Conservation (phyloP, 495 filamentous ascomycete species). For the Neurospora sp. region DNA sequence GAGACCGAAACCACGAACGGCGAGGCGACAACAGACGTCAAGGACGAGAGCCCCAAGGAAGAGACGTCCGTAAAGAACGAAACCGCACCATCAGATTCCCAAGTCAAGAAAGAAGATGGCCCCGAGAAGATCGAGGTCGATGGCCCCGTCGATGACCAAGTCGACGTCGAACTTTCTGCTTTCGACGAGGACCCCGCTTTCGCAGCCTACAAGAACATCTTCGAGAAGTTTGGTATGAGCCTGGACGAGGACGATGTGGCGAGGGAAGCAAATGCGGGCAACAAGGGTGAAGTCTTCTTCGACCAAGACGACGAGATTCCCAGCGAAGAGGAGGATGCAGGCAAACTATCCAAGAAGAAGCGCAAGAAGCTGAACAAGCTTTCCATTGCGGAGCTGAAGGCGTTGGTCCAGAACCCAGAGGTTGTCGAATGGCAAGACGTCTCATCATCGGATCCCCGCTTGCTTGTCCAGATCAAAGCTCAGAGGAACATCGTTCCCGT, state of each 20-base stretch:
- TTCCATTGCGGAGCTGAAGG: slow-evolving; percentile 90
- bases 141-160: slow-evolving; percentile 32
- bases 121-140: slow-evolving; percentile 32
- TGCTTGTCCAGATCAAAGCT: slow-evolving; percentile 88
- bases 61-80: slow-evolving; percentile 3
- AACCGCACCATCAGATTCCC: slow-evolving; percentile 16
- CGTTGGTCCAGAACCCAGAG: slow-evolving; percentile 81
- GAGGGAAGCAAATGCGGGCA: slow-evolving; percentile 50
- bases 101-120: slow-evolving; percentile 31
- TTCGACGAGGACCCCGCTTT: slow-evolving; percentile 67
- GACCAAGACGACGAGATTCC: slow-evolving; percentile 83
- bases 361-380: slow-evolving; percentile 83
- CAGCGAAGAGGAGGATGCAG: slow-evolving; percentile 68
- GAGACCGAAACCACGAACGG: slow-evolving; percentile 9
- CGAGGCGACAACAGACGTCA: slow-evolving; percentile 16
- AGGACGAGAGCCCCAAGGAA: slow-evolving; percentile 19
- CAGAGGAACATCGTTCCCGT: slow-evolving; percentile 95
- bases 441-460: slow-evolving; percentile 78
- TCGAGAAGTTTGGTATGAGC: slow-evolving; percentile 55
- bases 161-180: slow-evolving; percentile 20
- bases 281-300: slow-evolving; percentile 81
- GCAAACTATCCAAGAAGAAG: slow-evolving; percentile 83
- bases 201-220: slow-evolving; percentile 70
- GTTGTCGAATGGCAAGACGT: slow-evolving; percentile 96
- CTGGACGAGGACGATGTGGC: slow-evolving; percentile 47